Base-by-base conservation (phyloP, 306 rosid genomes). In the Corylus americana region DNA sequence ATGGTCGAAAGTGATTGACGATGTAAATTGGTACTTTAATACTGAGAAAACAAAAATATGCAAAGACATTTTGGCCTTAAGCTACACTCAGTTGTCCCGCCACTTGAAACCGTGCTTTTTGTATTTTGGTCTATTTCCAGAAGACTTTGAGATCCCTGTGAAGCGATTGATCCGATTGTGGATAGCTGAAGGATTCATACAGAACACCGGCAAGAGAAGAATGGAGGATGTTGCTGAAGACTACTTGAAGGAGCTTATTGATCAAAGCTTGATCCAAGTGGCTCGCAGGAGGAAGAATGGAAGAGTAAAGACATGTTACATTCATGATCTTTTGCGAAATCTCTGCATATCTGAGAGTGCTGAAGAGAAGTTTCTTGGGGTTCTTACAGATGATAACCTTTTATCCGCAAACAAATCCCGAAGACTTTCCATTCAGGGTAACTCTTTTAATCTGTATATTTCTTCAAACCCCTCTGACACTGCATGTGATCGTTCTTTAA, bases 161-260 rank as follows among this genome's bases (percentile, higher is more conserved):
- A 70, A 39, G 74, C 35, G 22, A 20, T 4, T 70, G 55, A 47
- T 70, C 16, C 20, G 22, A 70, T 12, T 70, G 4, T 70, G 74
- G 74, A 70, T n/a, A 70, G 29, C 55, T 7, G 55, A 70, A 29
- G 55, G 31, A 11, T 18, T 70, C 55, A 70, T 70, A 9, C 57
- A 49, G 8, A 0, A 69, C 8, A 14, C 14, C n/a, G 13, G 0
- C 16, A 2, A 0, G 3, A 70, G 29, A 2, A n/a, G 2, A 35
- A 14, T 8, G 17, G 57, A 70, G 54, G 31, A 45, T 5, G 53
- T 18, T 47, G 74, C 55, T 4, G 20, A 70, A 47, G 5, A 45
- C 37, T 70, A 47, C 74, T 18, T 70, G 39, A 1, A 11, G 4
- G 22, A 22, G 22, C 22, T 22, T 22, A 22, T 22, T 22, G 16